A percentile compares a stretch with the other conserved stretches of the same genome.
These are phyloP conservation scores for Lactarius akahatsu DNA, from an alignment of 768 basidiomycete genomes.

Conservation along the genomic window DNA sequence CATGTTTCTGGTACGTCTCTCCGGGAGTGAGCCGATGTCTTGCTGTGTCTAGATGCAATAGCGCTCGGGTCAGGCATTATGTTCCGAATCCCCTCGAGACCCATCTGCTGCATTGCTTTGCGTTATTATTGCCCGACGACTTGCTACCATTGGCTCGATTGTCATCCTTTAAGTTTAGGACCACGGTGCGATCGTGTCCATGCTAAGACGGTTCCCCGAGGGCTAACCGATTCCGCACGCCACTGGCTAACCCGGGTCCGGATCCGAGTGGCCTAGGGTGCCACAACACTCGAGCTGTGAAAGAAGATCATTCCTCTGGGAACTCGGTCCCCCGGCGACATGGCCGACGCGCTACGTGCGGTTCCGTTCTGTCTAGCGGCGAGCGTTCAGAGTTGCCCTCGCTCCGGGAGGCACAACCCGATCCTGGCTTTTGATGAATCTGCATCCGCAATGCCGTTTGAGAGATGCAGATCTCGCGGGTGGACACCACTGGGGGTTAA, in stretches of 20 bases:
- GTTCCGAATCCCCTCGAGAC: not conserved
- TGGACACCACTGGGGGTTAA: not conserved
- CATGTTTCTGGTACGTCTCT: slow-evolving; percentile 4
- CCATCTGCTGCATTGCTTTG: not conserved
- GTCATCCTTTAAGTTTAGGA: not conserved
- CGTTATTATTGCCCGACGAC: not conserved
- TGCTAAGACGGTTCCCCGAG: not conserved
- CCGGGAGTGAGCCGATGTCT: not conserved
- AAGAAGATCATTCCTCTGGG: not conserved
- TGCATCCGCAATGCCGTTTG: not conserved
- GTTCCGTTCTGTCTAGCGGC: not conserved
- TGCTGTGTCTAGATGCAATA: not conserved
- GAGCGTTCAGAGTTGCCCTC: not conserved
- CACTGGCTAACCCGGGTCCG: not conserved
- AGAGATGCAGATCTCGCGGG: not conserved
- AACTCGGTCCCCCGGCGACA: not conserved
- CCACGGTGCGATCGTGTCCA: not conserved
- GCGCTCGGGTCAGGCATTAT: not conserved
- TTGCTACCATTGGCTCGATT: not conserved
- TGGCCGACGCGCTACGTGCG: not conserved
- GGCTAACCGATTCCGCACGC: not conserved
- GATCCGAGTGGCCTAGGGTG: not conserved
- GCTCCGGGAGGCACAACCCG: not conserved
- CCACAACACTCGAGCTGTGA: not conserved
- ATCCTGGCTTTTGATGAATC: not conserved